A percentile compares a stretch with the other conserved stretches of the same genome.
These are phyloP conservation scores for Rauvolfia tetraphylla DNA, from an alignment of 257 asterid species.

Conservation along the genomic window DNA sequence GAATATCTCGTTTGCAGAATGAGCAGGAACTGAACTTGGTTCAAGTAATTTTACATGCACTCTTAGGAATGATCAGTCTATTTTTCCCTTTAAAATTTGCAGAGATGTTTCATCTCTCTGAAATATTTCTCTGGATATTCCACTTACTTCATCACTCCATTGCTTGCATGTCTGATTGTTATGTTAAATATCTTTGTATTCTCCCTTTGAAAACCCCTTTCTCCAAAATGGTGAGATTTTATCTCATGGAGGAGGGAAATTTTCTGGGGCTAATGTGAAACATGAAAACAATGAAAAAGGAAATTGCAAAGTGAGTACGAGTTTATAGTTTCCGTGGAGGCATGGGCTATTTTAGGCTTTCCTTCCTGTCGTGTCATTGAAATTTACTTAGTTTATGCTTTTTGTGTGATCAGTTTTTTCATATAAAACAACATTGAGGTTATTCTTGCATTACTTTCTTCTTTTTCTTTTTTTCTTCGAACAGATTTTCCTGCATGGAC, in stretches of 20 bases:
- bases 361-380: not conserved
- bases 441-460: not conserved
- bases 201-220: not conserved
- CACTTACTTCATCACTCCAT: not conserved
- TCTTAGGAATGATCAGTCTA: not conserved
- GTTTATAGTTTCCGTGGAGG: not conserved
- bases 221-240: not conserved
- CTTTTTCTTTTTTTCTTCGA: not conserved
- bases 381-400: not conserved
- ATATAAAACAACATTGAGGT: not conserved
- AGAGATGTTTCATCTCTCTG: not conserved
- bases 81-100: not conserved
- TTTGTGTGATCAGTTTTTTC: not conserved
- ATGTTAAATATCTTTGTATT: not conserved
- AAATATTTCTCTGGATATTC: not conserved
- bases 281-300: not conserved
- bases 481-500: not conserved
- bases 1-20: conserved; percentile 74
- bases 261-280: not conserved
- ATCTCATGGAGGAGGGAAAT: not conserved
- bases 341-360: not conserved
- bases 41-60: conserved; percentile 61
- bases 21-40: conserved; percentile 93
- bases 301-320: not conserved
- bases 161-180: not conserved